Percentiles rank a stretch among this genome's conserved stretches.
Evolutionary conservation across 352 stramenopile genomes (phyloP).

Genomic region (Globisporangium middletonii): DNA sequence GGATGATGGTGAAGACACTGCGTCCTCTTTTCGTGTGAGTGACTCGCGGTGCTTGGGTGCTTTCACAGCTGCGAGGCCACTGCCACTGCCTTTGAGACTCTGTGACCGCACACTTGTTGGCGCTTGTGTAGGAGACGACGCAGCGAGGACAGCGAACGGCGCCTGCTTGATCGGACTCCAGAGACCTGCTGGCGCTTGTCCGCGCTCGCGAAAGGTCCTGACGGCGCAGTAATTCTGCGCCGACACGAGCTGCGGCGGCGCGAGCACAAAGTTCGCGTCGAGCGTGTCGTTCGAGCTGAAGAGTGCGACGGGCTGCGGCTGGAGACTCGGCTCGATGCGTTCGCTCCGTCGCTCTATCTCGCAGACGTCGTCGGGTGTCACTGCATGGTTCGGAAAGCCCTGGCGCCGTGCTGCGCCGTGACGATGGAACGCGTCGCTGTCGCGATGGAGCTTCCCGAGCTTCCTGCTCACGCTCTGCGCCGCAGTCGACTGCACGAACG

Average conservation of each 20-base stretch:
- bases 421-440: slow-evolving; percentile 43
- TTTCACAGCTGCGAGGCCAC: background rate
- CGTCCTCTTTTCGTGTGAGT: background rate
- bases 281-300: slow-evolving; percentile 54
- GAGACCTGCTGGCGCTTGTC: slow-evolving; percentile 17
- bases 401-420: slow-evolving; percentile 45
- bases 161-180: slow-evolving; percentile 41
- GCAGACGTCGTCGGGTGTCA: slow-evolving; percentile 20
- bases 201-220: slow-evolving; percentile 25
- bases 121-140: background rate
- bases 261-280: slow-evolving; percentile 68
- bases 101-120: background rate
- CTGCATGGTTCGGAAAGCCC: slow-evolving; percentile 48
- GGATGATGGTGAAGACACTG: background rate
- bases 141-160: slow-evolving; percentile 16
- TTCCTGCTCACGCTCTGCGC: background rate
- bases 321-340: background rate
- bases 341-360: slow-evolving; percentile 4
- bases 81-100: background rate
- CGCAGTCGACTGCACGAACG: background rate
- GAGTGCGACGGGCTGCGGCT: slow-evolving; percentile 23
- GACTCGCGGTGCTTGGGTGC: background rate
- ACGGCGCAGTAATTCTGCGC: slow-evolving; percentile 52
- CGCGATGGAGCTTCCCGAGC: slow-evolving; percentile 46
- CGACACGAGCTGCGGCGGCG: slow-evolving; percentile 32